Percentiles rank a stretch among this genome's conserved stretches.
Conservation (phyloP, 1,284 basidiomycete species). For the Meira miltonrushii region DNA sequence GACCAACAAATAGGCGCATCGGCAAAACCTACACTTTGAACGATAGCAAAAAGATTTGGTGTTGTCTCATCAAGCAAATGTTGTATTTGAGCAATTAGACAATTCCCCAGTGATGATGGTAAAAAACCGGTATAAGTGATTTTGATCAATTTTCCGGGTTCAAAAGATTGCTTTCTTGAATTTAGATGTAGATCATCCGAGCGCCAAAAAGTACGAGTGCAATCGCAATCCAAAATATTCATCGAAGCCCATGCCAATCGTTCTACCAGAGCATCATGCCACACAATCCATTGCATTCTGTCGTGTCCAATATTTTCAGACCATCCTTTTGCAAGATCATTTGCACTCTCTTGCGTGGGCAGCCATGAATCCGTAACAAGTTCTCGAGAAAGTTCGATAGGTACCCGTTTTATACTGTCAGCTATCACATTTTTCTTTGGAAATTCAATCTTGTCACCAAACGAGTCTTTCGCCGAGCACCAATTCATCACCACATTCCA, state of each 20-base stretch:
- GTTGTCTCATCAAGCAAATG: background rate
- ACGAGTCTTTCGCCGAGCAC: conserved; percentile 20
- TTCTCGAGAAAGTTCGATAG: background rate
- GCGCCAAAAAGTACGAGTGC: conserved; percentile 5
- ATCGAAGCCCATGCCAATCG: conserved; percentile 27
- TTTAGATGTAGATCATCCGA: background rate
- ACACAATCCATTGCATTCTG: conserved; percentile 15
- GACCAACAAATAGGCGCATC: conserved; percentile 3
- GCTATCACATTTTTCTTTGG: background rate
- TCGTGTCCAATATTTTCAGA: conserved; percentile 1
- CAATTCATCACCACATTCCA: conserved; percentile 24
- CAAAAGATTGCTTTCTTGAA: background rate
- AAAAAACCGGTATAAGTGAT: conserved; percentile 1
- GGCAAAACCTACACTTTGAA: conserved; percentile 1
- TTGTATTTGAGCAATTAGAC: background rate
- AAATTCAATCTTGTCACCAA: conserved; percentile 16
- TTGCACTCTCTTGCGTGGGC: conserved; percentile 8
- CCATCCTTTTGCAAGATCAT: conserved; percentile 1
- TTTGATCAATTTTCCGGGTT: background rate
- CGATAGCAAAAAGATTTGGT: background rate
- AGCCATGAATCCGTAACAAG: conserved; percentile 24
- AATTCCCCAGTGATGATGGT: background rate
- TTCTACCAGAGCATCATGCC: conserved; percentile 17
- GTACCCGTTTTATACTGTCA: conserved; percentile 7
- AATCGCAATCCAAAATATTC: conserved; percentile 14